Percentiles rank a stretch among this genome's conserved stretches.
These are phyloP conservation scores for Colletotrichum tropicicola DNA, from an alignment of 2,329 filamentous ascomycete species.

Conservation along the genomic window DNA sequence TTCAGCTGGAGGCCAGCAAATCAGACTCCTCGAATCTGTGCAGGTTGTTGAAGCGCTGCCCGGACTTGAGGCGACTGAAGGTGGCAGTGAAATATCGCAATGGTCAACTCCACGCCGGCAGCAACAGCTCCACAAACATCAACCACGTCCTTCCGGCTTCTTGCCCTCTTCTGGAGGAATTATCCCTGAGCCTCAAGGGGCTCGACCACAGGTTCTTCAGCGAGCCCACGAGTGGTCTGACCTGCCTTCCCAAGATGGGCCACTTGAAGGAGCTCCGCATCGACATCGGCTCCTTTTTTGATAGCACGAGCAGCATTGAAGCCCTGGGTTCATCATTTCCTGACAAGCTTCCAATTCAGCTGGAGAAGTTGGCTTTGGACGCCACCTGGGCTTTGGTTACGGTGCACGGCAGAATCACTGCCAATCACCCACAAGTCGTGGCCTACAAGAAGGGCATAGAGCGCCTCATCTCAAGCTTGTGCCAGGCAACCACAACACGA, in stretches of 20 bases:
- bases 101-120: background rate
- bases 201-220: background rate
- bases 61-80: background rate
- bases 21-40: background rate
- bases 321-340: background rate
- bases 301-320: background rate
- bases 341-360: background rate
- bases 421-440: background rate
- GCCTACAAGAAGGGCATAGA: background rate
- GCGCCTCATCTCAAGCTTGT: background rate
- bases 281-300: background rate
- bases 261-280: slow-evolving; percentile 16
- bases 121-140: background rate
- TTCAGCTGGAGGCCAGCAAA: background rate
- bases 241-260: slow-evolving; percentile 11
- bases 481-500: background rate
- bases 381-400: background rate
- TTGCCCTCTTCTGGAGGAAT: background rate
- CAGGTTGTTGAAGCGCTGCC: slow-evolving; percentile 11
- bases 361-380: slow-evolving; percentile 17
- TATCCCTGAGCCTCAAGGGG: background rate
- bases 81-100: background rate
- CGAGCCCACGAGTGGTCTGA: background rate
- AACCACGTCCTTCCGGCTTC: slow-evolving; percentile 5
- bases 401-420: background rate